Percentiles rank a stretch among this genome's conserved stretches.
Conservation (phyloP, 179 eudicot species). For the Spinacia oleracea region DNA sequence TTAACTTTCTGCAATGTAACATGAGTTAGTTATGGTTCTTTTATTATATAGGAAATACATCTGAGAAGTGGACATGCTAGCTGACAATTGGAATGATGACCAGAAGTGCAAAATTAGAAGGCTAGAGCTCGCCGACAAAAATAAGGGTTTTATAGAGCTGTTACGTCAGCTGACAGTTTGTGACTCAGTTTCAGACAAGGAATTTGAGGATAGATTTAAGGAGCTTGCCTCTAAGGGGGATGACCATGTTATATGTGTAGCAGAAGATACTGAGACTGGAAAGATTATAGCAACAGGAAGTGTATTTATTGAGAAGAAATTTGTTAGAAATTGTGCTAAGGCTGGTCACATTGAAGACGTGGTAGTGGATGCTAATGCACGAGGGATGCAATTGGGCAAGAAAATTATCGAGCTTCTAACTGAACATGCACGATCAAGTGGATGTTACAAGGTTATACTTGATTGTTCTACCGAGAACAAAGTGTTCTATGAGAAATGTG, state of each 20-base stretch:
- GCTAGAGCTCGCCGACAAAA: constrained; percentile 66
- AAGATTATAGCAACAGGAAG: constrained; percentile 83
- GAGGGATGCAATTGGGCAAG: constrained; percentile 79
- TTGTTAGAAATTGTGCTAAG: constrained; percentile 74
- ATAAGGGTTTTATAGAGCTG: constrained; percentile 78
- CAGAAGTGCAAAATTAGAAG: constrained; percentile 45
- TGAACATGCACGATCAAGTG: constrained; percentile 62
- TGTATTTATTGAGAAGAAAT: constrained; percentile 78
- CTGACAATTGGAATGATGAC: constrained; percentile 16
- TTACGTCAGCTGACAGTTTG: constrained; percentile 76
- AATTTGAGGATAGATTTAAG: constrained; percentile 57
- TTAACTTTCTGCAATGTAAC: background rate
- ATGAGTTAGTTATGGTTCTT: background rate
- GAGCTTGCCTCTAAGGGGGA: constrained; percentile 65
- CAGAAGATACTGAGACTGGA: constrained; percentile 55
- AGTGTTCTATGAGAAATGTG: constrained; percentile 83
- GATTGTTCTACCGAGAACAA: constrained; percentile 63
- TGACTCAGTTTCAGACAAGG: constrained; percentile 62
- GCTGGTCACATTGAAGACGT: constrained; percentile 91
- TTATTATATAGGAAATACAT: background rate
- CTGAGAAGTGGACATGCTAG: constrained; percentile 23
- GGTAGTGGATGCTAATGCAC: constrained; percentile 64
- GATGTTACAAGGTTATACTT: constrained; percentile 94
- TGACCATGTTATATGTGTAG: constrained; percentile 74
- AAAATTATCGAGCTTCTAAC: constrained; percentile 55